Base-by-base conservation (phyloP, 2,329 filamentous ascomycete species). In the Fusarium anguioides region DNA sequence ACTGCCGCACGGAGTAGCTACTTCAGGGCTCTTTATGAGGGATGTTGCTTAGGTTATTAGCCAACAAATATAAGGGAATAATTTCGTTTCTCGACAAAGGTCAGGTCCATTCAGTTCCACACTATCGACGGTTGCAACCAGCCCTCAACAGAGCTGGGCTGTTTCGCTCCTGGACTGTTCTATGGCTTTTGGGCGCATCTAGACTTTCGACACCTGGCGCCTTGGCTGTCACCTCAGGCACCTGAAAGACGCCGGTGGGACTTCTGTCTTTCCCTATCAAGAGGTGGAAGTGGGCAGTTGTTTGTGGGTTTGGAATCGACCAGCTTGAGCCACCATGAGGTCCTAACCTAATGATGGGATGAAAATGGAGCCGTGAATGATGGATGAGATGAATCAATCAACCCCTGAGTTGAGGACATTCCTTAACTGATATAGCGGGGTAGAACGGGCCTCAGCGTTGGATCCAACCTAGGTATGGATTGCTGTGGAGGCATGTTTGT, bases 121-220 rank as follows among this genome's bases (percentile, higher is more conserved):
- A 51, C 47, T 18, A 39, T 48, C n/a, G n/a, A n/a, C n/a, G 49
- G 62, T 52, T 60, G 44, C 45, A 51, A 40, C 47, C 45, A 51
- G 45, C 47, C 45, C 29, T 31, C 17, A 27, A 31, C 15, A 35
- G 37, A 36, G 27, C 14, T 15, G 37, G 29, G 27, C 14, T 15
- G 37, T 48, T 33, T 44, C 21, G 51, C 57, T 29, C 47, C 40
- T 61, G 51, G 23, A n/a, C 29, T 45, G 46, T n/a, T 53, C 49
- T 27, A 45, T 55, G 49, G 39, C 51, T 48, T 59, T 59, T 56
- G 29, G 55, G 35, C 51, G 27, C 39, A 52, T 66, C 61, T 66
- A 66, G 63, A 60, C 60, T 60, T 41, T 23, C 12, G 21, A 50
- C 41, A 33, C 49, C 40, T 33, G 40, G 26, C 49, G 49, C 54